Evolutionary conservation across 2,329 filamentous ascomycete species (phyloP), one percentile per base, ranked within the genome.

Genomic region (Colletotrichum liriopes): DNA sequence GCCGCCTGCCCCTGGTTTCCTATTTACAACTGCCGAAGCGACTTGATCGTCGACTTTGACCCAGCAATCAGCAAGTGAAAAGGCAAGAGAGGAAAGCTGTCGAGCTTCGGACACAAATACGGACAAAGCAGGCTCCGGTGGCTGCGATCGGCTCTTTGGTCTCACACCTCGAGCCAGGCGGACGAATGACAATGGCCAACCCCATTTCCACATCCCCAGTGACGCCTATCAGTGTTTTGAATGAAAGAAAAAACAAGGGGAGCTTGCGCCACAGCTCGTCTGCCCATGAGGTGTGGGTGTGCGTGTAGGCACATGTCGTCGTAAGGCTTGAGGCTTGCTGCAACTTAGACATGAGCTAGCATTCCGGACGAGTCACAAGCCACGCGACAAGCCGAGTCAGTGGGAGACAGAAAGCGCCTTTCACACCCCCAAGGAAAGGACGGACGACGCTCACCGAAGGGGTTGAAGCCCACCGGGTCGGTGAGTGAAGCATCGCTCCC

Each of bases 21-120:
- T 11, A 29, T 23, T n/a, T 55, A 29, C 47, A 71, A 67, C 67
- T 67, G 67, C 67, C 63, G 67, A 67, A 35, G 63, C 16, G n/a
- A 32, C 37, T 32, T 39, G 16, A 51, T 51, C 18, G 45, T 37
- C 23, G 55, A 41, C 47, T 66, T 47, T 41, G 39, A 55, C 67
- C 56, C 18, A 20, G 41, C 32, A 29, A n/a, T 39, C 8, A 59
- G n/a, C 16, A 16, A 8, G n/a, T n/a, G 26, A 35, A 20, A 32
- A 49, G 20, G 20, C 35, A 43, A 20, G 43, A 61, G 29, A 20
- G 23, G 20, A 61, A 61, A 20, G 26, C 29, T 47, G 26, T 39
- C 32, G 49, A 5, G 23, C 58, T 16, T 49, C 11, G 45, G 26
- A 45, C 39, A 64, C 51, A 41, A 58, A 29, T 58, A 49, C 61